Percentiles rank a stretch among this genome's conserved stretches.
phyloP scores from a whole-genome alignment of 1,139 yeast genomes.

The Protomyces inouyei region DNA sequence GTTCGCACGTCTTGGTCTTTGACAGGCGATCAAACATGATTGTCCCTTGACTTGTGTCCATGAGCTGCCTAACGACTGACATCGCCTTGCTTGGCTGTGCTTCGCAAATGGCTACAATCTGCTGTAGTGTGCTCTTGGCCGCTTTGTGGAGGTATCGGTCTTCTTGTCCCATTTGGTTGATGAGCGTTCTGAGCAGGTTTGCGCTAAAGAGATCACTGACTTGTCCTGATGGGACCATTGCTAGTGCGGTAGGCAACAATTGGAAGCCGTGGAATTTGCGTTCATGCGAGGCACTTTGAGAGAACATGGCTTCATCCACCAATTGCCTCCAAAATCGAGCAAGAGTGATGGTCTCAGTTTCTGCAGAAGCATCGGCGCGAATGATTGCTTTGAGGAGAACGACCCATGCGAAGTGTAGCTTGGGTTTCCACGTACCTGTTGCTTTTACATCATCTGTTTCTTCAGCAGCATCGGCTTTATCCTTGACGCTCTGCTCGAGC shows the following conservation, averaged over 20 bases:
- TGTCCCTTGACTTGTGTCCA: background rate
- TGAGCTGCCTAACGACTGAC: background rate
- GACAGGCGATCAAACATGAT: constrained; percentile 69
- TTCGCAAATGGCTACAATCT: background rate
- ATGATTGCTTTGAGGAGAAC: constrained; percentile 46
- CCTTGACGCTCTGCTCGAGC: constrained; percentile 33
- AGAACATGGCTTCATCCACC: constrained; percentile 74
- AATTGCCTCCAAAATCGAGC: constrained; percentile 75
- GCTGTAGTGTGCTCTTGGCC: constrained; percentile 43
- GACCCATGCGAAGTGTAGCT: constrained; percentile 76
- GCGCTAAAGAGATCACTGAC: constrained; percentile 54
- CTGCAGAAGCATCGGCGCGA: constrained; percentile 16
- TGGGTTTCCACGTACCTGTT: constrained; percentile 71
- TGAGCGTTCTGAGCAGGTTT: constrained; percentile 67
- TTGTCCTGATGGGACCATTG: constrained; percentile 38
- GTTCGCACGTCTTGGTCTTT: constrained; percentile 62
- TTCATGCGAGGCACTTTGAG: constrained; percentile 74
- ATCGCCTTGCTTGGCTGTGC: constrained; percentile 4
- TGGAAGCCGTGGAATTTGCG: constrained; percentile 85
- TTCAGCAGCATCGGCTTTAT: constrained; percentile 5
- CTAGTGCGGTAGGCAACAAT: constrained; percentile 53
- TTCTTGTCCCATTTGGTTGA: constrained; percentile 68
- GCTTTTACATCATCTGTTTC: constrained; percentile 41
- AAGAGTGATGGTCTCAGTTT: constrained; percentile 42
- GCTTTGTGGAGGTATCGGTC: constrained; percentile 64